A percentile compares a stretch with the other conserved stretches of the same genome.
phyloP scores from a whole-genome alignment of 169 alveolate species.

The Perkinsus chesapeaki region DNA sequence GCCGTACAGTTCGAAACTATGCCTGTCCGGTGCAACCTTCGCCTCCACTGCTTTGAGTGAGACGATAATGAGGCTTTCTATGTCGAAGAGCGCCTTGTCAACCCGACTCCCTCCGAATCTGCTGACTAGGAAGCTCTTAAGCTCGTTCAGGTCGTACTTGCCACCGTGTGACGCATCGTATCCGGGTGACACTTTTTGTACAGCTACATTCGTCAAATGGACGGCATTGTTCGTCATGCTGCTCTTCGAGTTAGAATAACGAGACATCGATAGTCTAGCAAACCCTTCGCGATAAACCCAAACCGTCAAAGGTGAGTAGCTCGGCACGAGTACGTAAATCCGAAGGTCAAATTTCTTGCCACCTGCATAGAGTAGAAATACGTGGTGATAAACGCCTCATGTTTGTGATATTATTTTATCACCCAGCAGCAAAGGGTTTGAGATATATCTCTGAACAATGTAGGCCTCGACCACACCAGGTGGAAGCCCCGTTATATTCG shows the following conservation, averaged over 20 bases:
- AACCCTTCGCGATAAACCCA: conserved; percentile 87
- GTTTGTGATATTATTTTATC: background rate
- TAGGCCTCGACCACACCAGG: conserved; percentile 57
- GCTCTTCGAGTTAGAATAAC: conserved; percentile 20
- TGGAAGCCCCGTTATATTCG: background rate
- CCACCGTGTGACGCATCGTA: conserved; percentile 59
- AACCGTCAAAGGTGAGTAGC: conserved; percentile 80
- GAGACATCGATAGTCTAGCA: conserved; percentile 53
- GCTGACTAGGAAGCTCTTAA: conserved; percentile 41
- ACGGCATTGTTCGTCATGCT: conserved; percentile 41
- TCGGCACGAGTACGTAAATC: conserved; percentile 70
- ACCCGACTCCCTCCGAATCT: background rate
- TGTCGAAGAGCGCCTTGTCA: background rate
- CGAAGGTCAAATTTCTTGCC: conserved; percentile 87
- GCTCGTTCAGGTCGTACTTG: conserved; percentile 42
- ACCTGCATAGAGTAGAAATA: background rate
- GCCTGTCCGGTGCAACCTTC: background rate
- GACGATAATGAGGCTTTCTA: conserved; percentile 16
- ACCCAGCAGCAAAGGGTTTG: conserved; percentile 85
- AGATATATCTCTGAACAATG: conserved; percentile 80
- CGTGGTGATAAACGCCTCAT: background rate
- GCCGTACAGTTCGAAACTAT: conserved; percentile 10
- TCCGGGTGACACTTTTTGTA: conserved; percentile 70
- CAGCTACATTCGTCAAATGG: conserved; percentile 80
- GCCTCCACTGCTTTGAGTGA: background rate